Base-by-base conservation (phyloP, 1,139 yeast genomes). In the Candida pseudoviswanathii region DNA sequence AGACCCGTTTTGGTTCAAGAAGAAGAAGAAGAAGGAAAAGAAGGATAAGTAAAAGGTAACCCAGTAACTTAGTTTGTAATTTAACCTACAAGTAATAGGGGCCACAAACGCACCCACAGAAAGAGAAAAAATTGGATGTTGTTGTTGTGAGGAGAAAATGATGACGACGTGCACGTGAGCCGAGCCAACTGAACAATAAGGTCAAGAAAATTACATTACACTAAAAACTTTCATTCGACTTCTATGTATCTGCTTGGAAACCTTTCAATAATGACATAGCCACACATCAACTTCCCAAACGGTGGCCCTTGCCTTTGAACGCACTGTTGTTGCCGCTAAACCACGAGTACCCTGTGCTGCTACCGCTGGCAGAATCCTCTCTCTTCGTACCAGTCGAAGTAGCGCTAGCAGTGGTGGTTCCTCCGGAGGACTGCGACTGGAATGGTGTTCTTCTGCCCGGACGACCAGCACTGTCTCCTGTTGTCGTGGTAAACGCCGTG, bases 251-350 rank as follows among this genome's bases (percentile, higher is more conserved):
- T 16, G 16, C 16, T 16, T 16, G 16, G 16, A 16, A 16, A 16
- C 16, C 16, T 16, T 16, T 16, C 16, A 16, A 16, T 16, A 1
- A 16, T 16, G 16, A 16, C 16, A 16, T 16, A 16, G 16, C 16
- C 16, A 16, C 16, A 16, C 16, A 16, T 27, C 53, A 65, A 47
- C 58, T 62, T 6, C 75, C 75, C 57, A 72, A 63, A 46, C 75
- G 60, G 48, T 62, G 68, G 21, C 77, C 77, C 55, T 60, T 66
- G 7, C 77, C 77, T 45, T 57, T 55, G 53, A 72, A 72, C 3
- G 63, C 43, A 9, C 50, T 51, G 8, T 43, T 43, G 9, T 58
- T 54, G 27, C 40, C 44, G 5, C 63, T 57, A 47, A 60, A 59
- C 66, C 65, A 61, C 0, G 65, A 54, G 33, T 51, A 44, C 2